These are phyloP conservation scores for Ogataea zsoltii DNA, from an alignment of 805 yeast genomes.

Conservation along the genomic window DNA sequence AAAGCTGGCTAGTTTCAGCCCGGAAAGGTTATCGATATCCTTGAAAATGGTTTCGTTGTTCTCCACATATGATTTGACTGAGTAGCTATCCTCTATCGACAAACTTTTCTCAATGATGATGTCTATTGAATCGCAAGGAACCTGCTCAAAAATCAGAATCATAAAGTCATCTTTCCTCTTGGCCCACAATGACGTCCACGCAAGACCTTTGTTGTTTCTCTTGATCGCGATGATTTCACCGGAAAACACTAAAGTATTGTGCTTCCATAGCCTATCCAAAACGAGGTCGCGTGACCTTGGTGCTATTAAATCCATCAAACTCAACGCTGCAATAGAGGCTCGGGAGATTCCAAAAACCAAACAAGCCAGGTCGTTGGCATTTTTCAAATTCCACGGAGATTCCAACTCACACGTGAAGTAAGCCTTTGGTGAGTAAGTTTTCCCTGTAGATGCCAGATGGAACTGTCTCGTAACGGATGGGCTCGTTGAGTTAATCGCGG, in stretches of 20 bases:
- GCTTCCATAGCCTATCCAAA: conserved; percentile 49
- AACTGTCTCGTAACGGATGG: conserved; percentile 32
- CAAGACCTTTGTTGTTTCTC: conserved; percentile 61
- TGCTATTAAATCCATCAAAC: conserved; percentile 75
- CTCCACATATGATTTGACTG: conserved; percentile 26
- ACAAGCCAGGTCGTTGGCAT: conserved; percentile 89
- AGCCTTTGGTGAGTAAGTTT: conserved; percentile 74
- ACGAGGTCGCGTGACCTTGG: conserved; percentile 75
- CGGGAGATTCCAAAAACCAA: conserved; percentile 80
- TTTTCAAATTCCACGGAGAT: conserved; percentile 77
- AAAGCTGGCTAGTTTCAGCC: conserved; percentile 15
- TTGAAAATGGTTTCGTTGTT: conserved; percentile 25
- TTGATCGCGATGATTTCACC: conserved; percentile 85
- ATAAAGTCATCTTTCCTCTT: conserved; percentile 69
- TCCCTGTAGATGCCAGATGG: conserved; percentile 68
- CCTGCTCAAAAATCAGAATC: conserved; percentile 85
- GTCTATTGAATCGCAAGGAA: conserved; percentile 70
- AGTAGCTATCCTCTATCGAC: conserved; percentile 13
- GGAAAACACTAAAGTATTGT: conserved; percentile 58
- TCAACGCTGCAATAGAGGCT: conserved; percentile 56
- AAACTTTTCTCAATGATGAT: conserved; percentile 45
- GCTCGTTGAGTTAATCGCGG: conserved; percentile 19
- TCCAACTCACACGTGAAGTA: conserved; percentile 75
- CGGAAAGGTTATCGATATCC: conserved; percentile 20
- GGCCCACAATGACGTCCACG: conserved; percentile 93